These are phyloP conservation scores for Kodamaea ohmeri DNA, from an alignment of 1,139 yeast genomes.

Conservation along the genomic window DNA sequence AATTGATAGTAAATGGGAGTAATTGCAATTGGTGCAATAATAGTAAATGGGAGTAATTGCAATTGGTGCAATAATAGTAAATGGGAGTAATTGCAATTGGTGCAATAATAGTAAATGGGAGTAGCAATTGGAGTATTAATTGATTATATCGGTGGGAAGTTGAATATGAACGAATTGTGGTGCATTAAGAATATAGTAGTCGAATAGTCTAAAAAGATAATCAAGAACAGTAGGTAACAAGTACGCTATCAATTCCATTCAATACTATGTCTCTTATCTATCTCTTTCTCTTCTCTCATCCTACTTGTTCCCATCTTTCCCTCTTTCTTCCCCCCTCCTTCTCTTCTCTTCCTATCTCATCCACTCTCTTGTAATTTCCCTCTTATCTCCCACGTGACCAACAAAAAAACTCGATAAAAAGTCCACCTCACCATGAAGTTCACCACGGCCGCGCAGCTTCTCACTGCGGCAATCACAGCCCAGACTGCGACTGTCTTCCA, in stretches of 20 bases:
- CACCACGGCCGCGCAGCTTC: slow-evolving; percentile 1
- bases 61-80: neutral
- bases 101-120: neutral
- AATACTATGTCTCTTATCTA: too few species aligned
- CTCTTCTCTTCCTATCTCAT: slow-evolving; percentile 5
- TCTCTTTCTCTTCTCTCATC: too few species aligned
- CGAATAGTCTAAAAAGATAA: too few species aligned
- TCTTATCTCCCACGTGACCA: neutral
- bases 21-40: neutral
- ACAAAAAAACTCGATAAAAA: too few species aligned
- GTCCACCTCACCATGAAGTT: slow-evolving; percentile 6
- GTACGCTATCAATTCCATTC: too few species aligned
- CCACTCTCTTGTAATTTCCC: slow-evolving; percentile 7
- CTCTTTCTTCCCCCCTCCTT: too few species aligned
- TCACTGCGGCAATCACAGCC: slow-evolving; percentile 2
- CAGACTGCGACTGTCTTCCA: slow-evolving; percentile 20
- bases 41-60: neutral
- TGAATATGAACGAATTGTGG: neutral
- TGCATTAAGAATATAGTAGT: neutral
- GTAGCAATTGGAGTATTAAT: neutral
- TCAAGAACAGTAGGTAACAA: too few species aligned
- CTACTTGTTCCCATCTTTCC: too few species aligned
- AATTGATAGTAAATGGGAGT: neutral
- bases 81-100: neutral
- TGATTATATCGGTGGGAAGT: neutral